A percentile compares a stretch with the other conserved stretches of the same genome.
Conservation (phyloP, 2,329 filamentous ascomycete genomes). For the Arthrobotrys megalospora region DNA sequence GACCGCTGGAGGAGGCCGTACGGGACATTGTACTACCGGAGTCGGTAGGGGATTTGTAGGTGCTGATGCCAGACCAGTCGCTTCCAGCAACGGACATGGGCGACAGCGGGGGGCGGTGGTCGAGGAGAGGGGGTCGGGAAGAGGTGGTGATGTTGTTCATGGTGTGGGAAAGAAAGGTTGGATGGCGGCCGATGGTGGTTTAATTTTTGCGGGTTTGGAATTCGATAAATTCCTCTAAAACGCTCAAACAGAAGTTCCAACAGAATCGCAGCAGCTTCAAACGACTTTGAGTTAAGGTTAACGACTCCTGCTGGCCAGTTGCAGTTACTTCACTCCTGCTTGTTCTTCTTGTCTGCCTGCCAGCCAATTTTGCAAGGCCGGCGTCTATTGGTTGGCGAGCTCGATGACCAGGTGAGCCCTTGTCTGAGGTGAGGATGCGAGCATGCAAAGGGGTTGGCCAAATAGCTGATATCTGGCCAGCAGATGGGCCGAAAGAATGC, state of each 20-base stretch:
- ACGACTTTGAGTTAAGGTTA: background rate
- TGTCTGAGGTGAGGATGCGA: slow-evolving; percentile 3
- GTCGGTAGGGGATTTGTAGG: slow-evolving; percentile 74
- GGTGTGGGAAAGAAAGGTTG: slow-evolving; percentile 14
- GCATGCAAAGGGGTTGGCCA: slow-evolving; percentile 29
- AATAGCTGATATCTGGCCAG: background rate
- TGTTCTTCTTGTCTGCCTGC: slow-evolving; percentile 6
- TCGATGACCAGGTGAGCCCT: slow-evolving; percentile 25
- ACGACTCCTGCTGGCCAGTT: background rate
- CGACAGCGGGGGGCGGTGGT: slow-evolving; percentile 74
- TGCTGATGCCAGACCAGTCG: slow-evolving; percentile 82
- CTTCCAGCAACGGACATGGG: slow-evolving; percentile 85
- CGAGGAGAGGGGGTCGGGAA: slow-evolving; percentile 49
- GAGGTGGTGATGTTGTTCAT: slow-evolving; percentile 58
- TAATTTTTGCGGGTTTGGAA: slow-evolving; percentile 45
- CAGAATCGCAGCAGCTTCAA: slow-evolving; percentile 25
- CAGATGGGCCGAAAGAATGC: slow-evolving; percentile 18
- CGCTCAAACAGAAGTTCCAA: slow-evolving; percentile 47
- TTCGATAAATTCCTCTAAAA: slow-evolving; percentile 58
- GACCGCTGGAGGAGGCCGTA: slow-evolving; percentile 64
- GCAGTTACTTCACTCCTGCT: background rate
- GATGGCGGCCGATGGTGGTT: slow-evolving; percentile 7
- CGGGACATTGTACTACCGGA: slow-evolving; percentile 73
- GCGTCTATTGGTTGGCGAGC: slow-evolving; percentile 24
- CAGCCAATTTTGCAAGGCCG: slow-evolving; percentile 12